Base-by-base conservation (phyloP, 1,284 basidiomycete species). In the Kwoniella shivajii region DNA sequence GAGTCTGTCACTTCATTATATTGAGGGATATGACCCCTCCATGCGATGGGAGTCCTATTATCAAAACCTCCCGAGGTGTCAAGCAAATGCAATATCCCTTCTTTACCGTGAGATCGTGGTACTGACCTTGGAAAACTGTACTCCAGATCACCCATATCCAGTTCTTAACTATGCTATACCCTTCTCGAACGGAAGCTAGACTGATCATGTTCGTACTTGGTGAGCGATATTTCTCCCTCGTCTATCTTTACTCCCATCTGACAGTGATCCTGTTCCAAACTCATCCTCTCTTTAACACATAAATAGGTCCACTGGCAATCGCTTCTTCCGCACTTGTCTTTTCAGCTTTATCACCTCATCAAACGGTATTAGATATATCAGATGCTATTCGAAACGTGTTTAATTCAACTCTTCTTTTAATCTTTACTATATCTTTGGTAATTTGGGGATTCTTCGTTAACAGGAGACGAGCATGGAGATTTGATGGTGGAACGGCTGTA, bases 371-470 rank as follows among this genome's bases (percentile, higher is more conserved):
- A 33, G 79, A 82, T 56, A 78, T 92, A 41, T 86, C 91, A 47
- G 85, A 86, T 56, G 88, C 89, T 27, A 86, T 94, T 27, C 87
- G 90, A 54, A 96, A 96, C 79, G 88, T 97, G 59, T 95, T 93
- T 84, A 96, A 96, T 75, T 92, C 91, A 4, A 90, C 94, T 0
- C 85, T 99, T 22, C 90, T 93, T 18, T 83, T 99, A 49, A 86
- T 99, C 54, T 99, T 98, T 80, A 93, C 92, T 4, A 80, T 85
- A 42, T 86, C 90, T 1, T 86, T 99, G 52, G 82, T 93, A 70
- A 86, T 97, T 60, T 99, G 95, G 95, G 96, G 95, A 38, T 83
- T 90, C 58, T 78, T 92, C 51, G 85, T 99, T 65, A 98, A 98
- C 72, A 85, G 92, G 29, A 83, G 86, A 48, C 85, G 92, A 53